Base-by-base conservation (phyloP, 352 stramenopile species). In the Aphanomyces cochlioides region DNA sequence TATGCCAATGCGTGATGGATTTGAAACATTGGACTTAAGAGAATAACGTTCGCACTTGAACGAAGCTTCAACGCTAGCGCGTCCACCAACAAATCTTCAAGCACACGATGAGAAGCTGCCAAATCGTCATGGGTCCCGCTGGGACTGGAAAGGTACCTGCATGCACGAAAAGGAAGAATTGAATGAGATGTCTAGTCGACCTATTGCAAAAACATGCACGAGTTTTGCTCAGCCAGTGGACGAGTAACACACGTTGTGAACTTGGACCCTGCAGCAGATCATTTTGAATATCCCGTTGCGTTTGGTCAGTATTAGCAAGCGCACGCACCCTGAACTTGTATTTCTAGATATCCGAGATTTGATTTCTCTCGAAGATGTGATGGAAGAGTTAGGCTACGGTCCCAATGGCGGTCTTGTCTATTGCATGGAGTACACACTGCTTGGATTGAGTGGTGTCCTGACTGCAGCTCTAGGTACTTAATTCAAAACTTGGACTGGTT, bases 381-480 rank as follows among this genome's bases (percentile, higher is more conserved):
- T 99, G 96, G 89, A 98, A 70, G 89, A 98, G 70, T 83, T 99
- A 7, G 87, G 92, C 73, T 93, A 99, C 59, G 98, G 98, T 21
- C 97, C 98, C 0, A 99, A 99, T 75, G 98, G 98, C 13, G 96
- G 92, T 1, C 83, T 99, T 13, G 83, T 99, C 13, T 99, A 99
- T 80, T 99, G 97, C 81, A 98, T 99, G 90, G 97, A 99, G 92
- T 99, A 90, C 75, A 76, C 28, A 17, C 48, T 7, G 19, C 10
- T 66, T 40, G 50, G 65, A 17, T 43, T 34, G 60, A 1, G 21
- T 75, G 28, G 60, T 21, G n/a, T 56, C 36, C 56, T 39, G 40
- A 2, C 64, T 15, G 15, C 37, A 65, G 4, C 21, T 39, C 40
- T 66, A 95, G 87, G 54, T 95, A 95, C 73, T 77, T 95, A 7